Evolutionary conservation across 441 rosid species (phyloP).

Genomic region (Macaranga tanarius): DNA sequence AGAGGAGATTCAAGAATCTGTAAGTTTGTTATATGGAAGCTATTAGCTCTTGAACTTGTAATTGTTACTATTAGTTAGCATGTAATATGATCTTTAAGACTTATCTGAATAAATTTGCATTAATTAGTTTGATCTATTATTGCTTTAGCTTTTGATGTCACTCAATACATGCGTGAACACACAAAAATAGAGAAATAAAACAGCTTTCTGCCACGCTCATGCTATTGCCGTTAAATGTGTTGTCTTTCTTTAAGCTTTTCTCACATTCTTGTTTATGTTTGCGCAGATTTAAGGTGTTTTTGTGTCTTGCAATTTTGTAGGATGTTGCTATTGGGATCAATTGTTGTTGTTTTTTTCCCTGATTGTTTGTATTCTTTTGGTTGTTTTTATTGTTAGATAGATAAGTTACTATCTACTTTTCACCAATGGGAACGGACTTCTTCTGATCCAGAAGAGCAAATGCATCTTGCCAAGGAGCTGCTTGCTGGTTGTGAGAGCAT

Average conservation of each 20-base stretch:
- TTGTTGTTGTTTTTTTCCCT: background rate
- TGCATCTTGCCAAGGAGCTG: slow-evolving; percentile 64
- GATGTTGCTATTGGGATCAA: background rate
- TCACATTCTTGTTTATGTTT: background rate
- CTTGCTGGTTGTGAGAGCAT: slow-evolving; percentile 82
- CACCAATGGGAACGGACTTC: slow-evolving; percentile 81
- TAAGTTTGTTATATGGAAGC: slow-evolving; percentile 41
- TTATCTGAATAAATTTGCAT: too few species aligned
- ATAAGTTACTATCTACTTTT: slow-evolving; percentile 81
- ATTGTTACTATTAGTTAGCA: background rate
- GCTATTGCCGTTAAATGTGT: background rate
- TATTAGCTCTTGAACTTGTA: background rate
- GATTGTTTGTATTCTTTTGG: background rate
- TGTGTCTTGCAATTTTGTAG: background rate
- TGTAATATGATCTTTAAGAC: too few species aligned
- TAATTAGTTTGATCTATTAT: too few species aligned
- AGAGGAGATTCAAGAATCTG: slow-evolving; percentile 96
- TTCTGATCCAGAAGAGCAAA: slow-evolving; percentile 62
- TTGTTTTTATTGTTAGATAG: slow-evolving; percentile 53
- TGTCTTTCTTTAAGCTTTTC: background rate
- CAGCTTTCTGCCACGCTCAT: too few species aligned
- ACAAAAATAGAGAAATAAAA: too few species aligned
- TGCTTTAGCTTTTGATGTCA: background rate
- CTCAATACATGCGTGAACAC: too few species aligned
- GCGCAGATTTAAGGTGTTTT: background rate